Evolutionary conservation across 768 basidiomycete species (phyloP).

Genomic region (Kwoniella sp.): DNA sequence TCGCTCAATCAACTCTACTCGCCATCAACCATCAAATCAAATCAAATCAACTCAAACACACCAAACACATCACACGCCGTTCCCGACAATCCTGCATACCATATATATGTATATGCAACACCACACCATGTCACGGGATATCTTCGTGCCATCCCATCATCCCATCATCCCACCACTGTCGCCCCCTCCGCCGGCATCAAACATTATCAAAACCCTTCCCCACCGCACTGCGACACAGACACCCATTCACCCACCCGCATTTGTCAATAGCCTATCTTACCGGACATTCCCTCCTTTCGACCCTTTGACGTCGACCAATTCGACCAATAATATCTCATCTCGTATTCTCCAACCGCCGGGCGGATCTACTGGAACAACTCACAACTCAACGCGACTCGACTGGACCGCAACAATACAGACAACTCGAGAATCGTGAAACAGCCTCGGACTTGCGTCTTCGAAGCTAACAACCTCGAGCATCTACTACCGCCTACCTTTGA

Average conservation of each 20-base stretch:
- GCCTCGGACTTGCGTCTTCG: not conserved
- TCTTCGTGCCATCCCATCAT: not conserved
- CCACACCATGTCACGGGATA: not conserved
- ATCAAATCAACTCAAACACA: not conserved
- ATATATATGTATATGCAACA: too few relatives aligned
- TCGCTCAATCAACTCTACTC: not conserved
- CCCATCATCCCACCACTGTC: not conserved
- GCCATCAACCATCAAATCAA: not conserved
- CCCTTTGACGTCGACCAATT: not conserved
- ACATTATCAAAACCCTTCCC: too few relatives aligned
- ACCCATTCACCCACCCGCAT: not conserved
- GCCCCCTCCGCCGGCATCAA: not conserved
- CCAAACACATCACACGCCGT: not conserved
- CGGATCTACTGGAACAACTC: conserved; percentile 10
- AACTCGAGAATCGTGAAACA: too few relatives aligned
- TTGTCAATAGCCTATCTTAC: conserved; percentile 7
- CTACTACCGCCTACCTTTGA: not conserved
- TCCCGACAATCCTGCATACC: not conserved
- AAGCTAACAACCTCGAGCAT: not conserved
- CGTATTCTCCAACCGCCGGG: not conserved
- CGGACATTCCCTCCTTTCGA: not conserved
- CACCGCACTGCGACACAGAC: not conserved
- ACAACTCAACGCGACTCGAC: too few relatives aligned
- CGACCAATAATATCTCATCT: not conserved
- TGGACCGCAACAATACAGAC: too few relatives aligned